Evolutionary conservation across 2,329 filamentous ascomycete genomes (phyloP), one percentile per base, ranked within the genome.

Genomic region (Alternaria arbusti): DNA sequence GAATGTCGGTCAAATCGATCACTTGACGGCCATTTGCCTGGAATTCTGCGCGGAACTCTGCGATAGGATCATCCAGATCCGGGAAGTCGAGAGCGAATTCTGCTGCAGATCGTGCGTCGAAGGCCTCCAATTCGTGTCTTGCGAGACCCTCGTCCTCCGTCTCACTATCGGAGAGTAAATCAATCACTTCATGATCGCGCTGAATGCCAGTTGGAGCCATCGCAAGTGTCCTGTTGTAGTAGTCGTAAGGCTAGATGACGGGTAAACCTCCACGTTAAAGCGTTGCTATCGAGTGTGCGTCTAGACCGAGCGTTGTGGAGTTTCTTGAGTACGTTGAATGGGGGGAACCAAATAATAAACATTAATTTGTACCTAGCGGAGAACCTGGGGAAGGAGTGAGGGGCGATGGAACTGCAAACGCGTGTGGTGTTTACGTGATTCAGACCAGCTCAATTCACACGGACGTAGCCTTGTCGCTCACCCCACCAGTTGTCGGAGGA

Each of bases 131-230:
- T 11, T 59, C 63, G 12, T 64, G 43, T 4, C 54, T 51, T 26
- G 61, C 22, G 23, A 28, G 25, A 23, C 5, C 30, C 32, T 25
- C 50, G 17, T 51, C 50, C 54, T 70, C 71, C 11, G 69, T 55
- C 22, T 73, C 73, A 51, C 67, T 66, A 49, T 76, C 74, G 7
- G 70, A 74, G 22, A 59, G 44, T 11, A 78, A 52, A n/a, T 75
- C 64, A 17, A 77, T 60, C 4, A 74, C 47, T 44, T 74, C 58
- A 54, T 59, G 22, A 15, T 22, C 45, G 28, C 25, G 36, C 10
- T 40, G 17, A 32, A 54, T n/a, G 11, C 25, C 61, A 32, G 54
- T 32, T 28, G 45, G 62, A 59, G 61, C 63, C 71, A 73, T 73
- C 49, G 46, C 25, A 10, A 10, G 6, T 36, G 11, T 36, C 12